phyloP scores from a whole-genome alignment of 163 green algal genomes.

The Scenedesmus sp. region DNA sequence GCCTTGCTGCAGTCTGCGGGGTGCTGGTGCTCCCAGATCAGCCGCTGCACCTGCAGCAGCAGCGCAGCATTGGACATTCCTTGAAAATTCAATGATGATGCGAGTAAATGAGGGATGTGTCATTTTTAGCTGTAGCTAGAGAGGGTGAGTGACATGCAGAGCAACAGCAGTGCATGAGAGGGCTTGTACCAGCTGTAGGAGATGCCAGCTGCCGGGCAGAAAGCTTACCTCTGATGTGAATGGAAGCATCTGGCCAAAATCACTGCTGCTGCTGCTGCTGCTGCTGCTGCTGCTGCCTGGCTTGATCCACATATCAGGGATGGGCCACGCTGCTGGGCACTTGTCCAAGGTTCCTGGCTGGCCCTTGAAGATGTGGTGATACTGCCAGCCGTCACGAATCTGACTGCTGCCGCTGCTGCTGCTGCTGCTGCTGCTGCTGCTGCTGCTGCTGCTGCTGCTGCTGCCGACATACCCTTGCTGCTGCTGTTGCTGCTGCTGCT shows the following conservation, averaged over 20 bases:
- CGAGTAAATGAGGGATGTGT: too few relatives aligned
- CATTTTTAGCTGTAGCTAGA: too few relatives aligned
- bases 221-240: slow-evolving; percentile 1
- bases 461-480: background rate
- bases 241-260: background rate
- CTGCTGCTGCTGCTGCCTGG: background rate
- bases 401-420: background rate
- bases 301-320: background rate
- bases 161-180: too few relatives aligned
- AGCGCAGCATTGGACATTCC: background rate
- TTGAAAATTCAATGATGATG: too few relatives aligned
- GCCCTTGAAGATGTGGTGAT: background rate
- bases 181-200: background rate
- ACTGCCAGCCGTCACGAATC: background rate
- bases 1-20: slow-evolving; percentile 43
- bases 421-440: background rate
- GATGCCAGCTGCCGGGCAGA: background rate
- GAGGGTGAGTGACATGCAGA: too few relatives aligned
- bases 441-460: background rate
- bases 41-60: slow-evolving; percentile 38
- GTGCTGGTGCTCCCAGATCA: slow-evolving; percentile 58
- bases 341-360: background rate
- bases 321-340: background rate
- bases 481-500: background rate
- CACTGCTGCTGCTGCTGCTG: background rate